Percentiles rank a stretch among this genome's conserved stretches.
Conservation (phyloP, 1,139 yeast species). For the Sugiyamaella novakii region DNA sequence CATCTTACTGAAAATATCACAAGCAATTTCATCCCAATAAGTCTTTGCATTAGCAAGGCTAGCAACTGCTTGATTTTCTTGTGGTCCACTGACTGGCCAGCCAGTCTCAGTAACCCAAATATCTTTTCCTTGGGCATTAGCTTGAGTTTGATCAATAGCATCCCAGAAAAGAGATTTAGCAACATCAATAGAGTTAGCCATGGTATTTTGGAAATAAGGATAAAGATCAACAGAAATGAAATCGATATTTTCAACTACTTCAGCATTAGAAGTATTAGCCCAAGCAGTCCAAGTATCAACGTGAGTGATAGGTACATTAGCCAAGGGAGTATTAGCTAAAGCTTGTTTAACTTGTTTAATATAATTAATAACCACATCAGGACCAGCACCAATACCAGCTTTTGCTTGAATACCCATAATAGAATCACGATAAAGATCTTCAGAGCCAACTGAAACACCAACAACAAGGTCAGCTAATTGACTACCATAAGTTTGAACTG, state of each 20-base stretch:
- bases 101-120: constrained; percentile 94
- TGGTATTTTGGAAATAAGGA: constrained; percentile 35
- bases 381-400: constrained; percentile 56
- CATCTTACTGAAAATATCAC: constrained; percentile 28
- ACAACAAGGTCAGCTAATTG: constrained; percentile 46
- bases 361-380: constrained; percentile 62
- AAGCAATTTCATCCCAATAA: constrained; percentile 34
- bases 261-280: constrained; percentile 32
- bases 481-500: constrained; percentile 32
- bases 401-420: constrained; percentile 35
- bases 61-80: constrained; percentile 28
- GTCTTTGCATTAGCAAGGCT: constrained; percentile 29
- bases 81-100: constrained; percentile 45
- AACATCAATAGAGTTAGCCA: constrained; percentile 30
- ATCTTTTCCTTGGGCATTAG: constrained; percentile 54
- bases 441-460: constrained; percentile 84
- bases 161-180: constrained; percentile 27
- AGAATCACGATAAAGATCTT: constrained; percentile 77
- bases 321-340: constrained; percentile 40
- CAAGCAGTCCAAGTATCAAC: constrained; percentile 36
- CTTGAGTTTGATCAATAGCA: constrained; percentile 26
- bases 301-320: constrained; percentile 30
- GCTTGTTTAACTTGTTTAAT: constrained; percentile 62
- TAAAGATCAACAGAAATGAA: constrained; percentile 32
- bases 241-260: constrained; percentile 28